Base-by-base conservation (phyloP, 352 stramenopile species). In the Phytophthora sp. region DNA sequence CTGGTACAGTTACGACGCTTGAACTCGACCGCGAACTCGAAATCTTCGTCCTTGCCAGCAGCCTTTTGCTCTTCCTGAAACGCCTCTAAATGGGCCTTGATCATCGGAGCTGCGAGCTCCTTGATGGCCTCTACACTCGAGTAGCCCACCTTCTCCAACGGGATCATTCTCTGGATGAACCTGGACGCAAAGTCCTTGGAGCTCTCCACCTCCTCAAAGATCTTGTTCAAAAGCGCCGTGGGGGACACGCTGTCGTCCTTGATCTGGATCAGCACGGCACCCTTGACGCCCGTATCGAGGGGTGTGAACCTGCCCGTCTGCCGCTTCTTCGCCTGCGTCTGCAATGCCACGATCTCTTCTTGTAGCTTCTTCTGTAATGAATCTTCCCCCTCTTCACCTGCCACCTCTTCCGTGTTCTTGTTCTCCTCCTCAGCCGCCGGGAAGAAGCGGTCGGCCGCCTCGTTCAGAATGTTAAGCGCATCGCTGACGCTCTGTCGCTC, bases 1-100 rank as follows among this genome's bases (percentile, higher is more conserved):
- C 87, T 79, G 11, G 77, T 88, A 63, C 83, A 94, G 61, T 92
- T 94, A 21, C 85, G 83, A 26, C 84, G 81, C 71, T 91, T 91
- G 51, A 94, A 84, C 56, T 94, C 85, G 13, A 94, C 83, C 2
- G 81, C 73, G 47, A 74, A 79, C 60, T 82, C 58, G 11, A 85
- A 53, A 8, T 57, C 68, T 4, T 73, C 61, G 7, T 79, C 57
- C 35, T 49, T 69, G 1, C 47, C 54, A 18, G 64, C 56, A 23
- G 26, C 59, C 20, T 72, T 59, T 26, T 77, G 56, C 47, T 75
- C 69, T 47, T 71, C 49, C 24, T 57, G 45, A 24, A 72, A 73
- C 29, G 62, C 61, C n/a, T 80, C 64, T 3, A 87, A 23, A 21
- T 84, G 74, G n/a, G 60, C 35, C 36, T 80, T 59, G 20, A 94